Base-by-base conservation (phyloP, 371 early-diverging fungal species). In the Mortierella sp. region DNA sequence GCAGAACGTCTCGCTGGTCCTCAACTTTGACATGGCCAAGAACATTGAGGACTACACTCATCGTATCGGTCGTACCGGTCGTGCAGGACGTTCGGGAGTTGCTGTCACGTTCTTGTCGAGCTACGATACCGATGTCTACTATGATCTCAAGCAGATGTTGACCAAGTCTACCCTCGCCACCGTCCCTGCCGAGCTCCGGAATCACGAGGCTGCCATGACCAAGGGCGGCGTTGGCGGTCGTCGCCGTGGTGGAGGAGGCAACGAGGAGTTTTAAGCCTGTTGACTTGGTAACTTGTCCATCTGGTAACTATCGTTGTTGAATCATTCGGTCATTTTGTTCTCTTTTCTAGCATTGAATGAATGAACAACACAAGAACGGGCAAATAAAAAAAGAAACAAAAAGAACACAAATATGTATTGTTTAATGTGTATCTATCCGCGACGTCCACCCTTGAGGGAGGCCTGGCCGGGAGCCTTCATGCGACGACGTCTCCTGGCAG, bases 11-110 rank as follows among this genome's bases (percentile, higher is more conserved):
- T 96, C 97, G 8, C 89, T 98, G 70, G 99, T 99, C 6, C 88
- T 99, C 83, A 99, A 99, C 87, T 99, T 94, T 87, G 99, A 99
- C 85, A 97, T 99, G 97, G 96, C 98, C 72, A 98, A 99, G 87
- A 95, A 91, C 70, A 98, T 99, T 86, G 98, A 97, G 93, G 97
- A 97, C 89, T 99, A 99, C 88, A 98, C 98, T 35, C 99, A 99
- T 92, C 94, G 99, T 87, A 97, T 99, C 80, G 99, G 99, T 82
- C 95, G 99, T 86, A 99, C 99, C 1, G 99, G 99, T 81, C 96
- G 99, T 88, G 99, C 99, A 46, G 99, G 99, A 55, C 94, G 95
- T 78, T 90, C 91, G n/a, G 99, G 99, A 76, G 91, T 94, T 24
- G 97, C 99, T 0, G 92, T 99, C 46, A 97, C 99, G 16, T 99